A percentile compares a stretch with the other conserved stretches of the same genome.
These are phyloP conservation scores for Chlamydomonas eustigma DNA, from an alignment of 139 green algal species.

Conservation along the genomic window DNA sequence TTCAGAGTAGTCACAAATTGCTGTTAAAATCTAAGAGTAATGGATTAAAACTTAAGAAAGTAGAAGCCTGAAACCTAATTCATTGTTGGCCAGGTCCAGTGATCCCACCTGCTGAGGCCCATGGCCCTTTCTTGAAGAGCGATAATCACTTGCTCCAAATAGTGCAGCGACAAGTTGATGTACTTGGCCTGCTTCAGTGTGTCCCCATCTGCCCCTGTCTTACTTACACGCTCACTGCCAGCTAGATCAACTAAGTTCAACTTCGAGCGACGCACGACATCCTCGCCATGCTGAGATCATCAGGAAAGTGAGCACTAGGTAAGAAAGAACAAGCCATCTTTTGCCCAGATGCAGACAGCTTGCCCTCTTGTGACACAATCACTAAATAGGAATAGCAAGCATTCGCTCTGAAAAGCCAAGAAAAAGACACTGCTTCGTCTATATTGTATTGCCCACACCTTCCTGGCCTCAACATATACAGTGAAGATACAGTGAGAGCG, in stretches of 20 bases:
- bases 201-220: constrained; percentile 61
- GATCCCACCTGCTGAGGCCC: neutral
- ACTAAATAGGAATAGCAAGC: too few species aligned
- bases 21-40: too few species aligned
- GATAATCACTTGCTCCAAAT: constrained; percentile 74
- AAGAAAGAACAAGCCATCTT: constrained; percentile 5
- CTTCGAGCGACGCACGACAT: constrained; percentile 66
- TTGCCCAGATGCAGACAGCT: too few species aligned
- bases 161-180: constrained; percentile 86
- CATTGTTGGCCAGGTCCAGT: too few species aligned
- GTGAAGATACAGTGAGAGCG: constrained; percentile 88
- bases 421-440: too few species aligned
- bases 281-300: constrained; percentile 39
- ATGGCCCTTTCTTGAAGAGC: constrained; percentile 32
- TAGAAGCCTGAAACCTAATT: neutral
- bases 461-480: constrained; percentile 60
- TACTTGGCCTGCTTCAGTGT: constrained; percentile 65
- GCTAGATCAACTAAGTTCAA: constrained; percentile 74
- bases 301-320: neutral
- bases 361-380: too few species aligned
- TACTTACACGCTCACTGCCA: constrained; percentile 59
- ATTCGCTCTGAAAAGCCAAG: too few species aligned
- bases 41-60: neutral
- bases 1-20: too few species aligned
- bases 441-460: constrained; percentile 34